Evolutionary conservation across 768 basidiomycete species (phyloP), one percentile per base, ranked within the genome.

Genomic region (Floccularia luteovirens): DNA sequence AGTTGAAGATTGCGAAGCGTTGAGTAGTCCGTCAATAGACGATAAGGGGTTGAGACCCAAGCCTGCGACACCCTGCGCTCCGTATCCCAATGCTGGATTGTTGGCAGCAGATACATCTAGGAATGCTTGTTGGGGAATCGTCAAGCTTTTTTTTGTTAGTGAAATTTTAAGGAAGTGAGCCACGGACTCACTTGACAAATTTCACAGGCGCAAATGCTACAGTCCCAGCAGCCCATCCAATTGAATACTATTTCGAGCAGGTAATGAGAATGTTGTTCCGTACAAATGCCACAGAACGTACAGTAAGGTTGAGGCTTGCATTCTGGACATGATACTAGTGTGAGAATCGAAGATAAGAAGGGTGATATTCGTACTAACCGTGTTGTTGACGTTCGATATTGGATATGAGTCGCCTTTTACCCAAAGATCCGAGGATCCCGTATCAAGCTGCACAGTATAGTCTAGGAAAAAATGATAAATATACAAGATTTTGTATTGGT

Each of bases 351-450:
- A 46, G 27, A 44, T 8, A 39, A 28, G 33, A 44, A 38, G 27
- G 28, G 20, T 2, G 16, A 42, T 28, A 25, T 30, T 30, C 22
- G 5, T 38, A 59, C 73, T 41, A 43, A 82, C 82, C 21, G 73
- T 78, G 40, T 63, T 54, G 11, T 61, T 60, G 24, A 66, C 52
- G 41, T 66, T 67, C 21, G 79, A 75, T 44, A 79, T 54, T 11
- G 77, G 69, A 25, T 61, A 60, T 1, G 56, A 54, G 23, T 61
- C 44, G 16, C 72, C 70, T 45, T 73, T 62, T 38, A 86, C 69
- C 79, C 87, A 90, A 22, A 91, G 69, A 60, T 91, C 89, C 46
- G 75, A 83, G 7, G 87, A 90, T 45, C 89, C 89, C 1, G 87
- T 89, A 60, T 91, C 89, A 35, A 91, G 63, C 56, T 91, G 89